phyloP scores from a whole-genome alignment of 2,329 filamentous ascomycete genomes.

The Nigrograna mackinnonii region DNA sequence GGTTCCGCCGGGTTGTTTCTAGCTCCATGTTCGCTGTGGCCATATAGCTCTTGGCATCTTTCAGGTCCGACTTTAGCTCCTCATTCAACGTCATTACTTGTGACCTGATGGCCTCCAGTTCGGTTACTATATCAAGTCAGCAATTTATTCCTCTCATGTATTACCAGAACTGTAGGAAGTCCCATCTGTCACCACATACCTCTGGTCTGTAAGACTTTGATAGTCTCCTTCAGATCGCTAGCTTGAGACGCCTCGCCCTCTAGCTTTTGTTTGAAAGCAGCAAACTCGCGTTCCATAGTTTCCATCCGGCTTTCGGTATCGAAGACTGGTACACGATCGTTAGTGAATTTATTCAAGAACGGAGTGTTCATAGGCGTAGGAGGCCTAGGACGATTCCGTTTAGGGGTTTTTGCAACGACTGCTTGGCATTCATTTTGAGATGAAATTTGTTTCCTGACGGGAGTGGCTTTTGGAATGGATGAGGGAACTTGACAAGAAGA shows the following conservation, averaged over 20 bases:
- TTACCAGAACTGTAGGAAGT: background rate
- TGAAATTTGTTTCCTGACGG: constrained; percentile 20
- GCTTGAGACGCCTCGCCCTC: constrained; percentile 69
- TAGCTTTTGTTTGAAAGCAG: constrained; percentile 72
- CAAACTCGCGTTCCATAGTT: constrained; percentile 74
- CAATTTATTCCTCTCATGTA: constrained; percentile 2
- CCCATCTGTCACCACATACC: constrained; percentile 62
- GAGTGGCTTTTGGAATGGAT: constrained; percentile 29
- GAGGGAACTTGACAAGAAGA: constrained; percentile 18
- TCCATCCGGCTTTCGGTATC: constrained; percentile 79
- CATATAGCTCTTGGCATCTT: constrained; percentile 60
- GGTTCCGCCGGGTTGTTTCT: constrained; percentile 56
- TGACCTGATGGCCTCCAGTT: constrained; percentile 58
- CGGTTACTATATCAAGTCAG: constrained; percentile 51
- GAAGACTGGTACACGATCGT: constrained; percentile 70
- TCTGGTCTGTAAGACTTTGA: constrained; percentile 74
- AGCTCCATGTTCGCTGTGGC: constrained; percentile 52
- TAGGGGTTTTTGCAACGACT: constrained; percentile 13
- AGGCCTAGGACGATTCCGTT: background rate
- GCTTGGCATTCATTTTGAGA: background rate
- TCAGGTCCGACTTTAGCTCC: constrained; percentile 68
- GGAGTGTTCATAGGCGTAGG: constrained; percentile 43
- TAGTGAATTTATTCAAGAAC: constrained; percentile 76
- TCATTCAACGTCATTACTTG: constrained; percentile 57
- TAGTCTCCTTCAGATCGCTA: constrained; percentile 71